Evolutionary conservation across 2,329 filamentous ascomycete species (phyloP).

Genomic region (Emergomyces pasteurianus): DNA sequence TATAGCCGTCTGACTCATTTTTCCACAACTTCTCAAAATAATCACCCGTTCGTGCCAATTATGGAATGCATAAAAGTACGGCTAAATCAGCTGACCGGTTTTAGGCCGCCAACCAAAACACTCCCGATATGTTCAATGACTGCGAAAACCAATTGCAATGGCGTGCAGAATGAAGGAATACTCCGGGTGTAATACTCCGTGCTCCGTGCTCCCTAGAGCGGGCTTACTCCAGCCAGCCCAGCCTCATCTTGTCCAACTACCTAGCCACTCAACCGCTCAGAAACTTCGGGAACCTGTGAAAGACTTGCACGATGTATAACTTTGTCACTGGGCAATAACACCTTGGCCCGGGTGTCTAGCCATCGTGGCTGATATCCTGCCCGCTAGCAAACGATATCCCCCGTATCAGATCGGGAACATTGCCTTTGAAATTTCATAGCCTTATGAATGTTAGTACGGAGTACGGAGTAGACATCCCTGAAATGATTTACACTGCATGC

Average conservation of each 20-base stretch:
- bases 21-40: neutral
- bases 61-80: too few species aligned
- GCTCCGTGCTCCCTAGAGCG: too few species aligned
- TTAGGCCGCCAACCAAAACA: too few species aligned
- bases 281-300: neutral
- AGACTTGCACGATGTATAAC: neutral
- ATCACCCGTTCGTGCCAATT: neutral
- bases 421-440: neutral
- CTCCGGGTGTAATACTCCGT: too few species aligned
- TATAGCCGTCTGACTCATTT: neutral
- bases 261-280: neutral
- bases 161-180: too few species aligned
- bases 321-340: neutral
- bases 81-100: too few species aligned
- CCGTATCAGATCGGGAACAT: neutral
- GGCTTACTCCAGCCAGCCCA: neutral
- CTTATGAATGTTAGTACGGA: neutral
- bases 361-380: neutral
- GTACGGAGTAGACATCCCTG: too few species aligned
- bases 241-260: neutral
- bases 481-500: neutral
- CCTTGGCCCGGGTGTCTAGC: neutral
- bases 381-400: too few species aligned
- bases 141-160: too few species aligned
- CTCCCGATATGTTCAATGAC: too few species aligned